Evolutionary conservation across 176 grass and related monocot species (phyloP), one percentile per base, ranked within the genome.

Genomic region (Poa pratensis): DNA sequence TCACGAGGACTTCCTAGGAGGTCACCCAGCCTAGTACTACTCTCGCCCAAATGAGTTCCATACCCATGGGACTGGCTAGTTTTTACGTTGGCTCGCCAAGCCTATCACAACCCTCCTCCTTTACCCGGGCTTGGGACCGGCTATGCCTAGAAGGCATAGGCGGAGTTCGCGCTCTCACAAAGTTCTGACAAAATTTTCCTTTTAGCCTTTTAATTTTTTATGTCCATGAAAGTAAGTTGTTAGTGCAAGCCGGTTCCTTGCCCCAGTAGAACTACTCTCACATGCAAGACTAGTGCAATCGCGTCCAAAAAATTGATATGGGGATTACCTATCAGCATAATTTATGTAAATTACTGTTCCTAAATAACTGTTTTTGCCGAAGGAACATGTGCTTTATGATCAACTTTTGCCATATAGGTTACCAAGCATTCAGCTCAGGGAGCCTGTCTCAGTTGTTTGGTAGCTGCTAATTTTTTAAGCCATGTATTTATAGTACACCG

Each of bases 301-400:
- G 16, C 45, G 74, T 35, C 18, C 7, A 28, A 19, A 62, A 35
- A 81, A 81, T 40, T 16, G 16, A 30, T 35, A 28, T 12, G 15
- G 18, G 0, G 9, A 12, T 53, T 52, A 66, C 42, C 42, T 75
- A 34, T 35, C 17, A 60, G 1, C 30, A 42, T 82, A 35, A 19
- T 69, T 57, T 59, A 37, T 82, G 24, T 69, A 83, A 87, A 87
- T 46, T 58, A 28, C 42, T 72, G n/a, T 3, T 46, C 48, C 35
- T 34, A 74, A 14, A 42, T 55, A 26, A 18, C 27, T 16, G 20
- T 73, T 30, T 75, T 51, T 50, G 32, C 4, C 51, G 16, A 63
- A 75, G 26, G 70, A 73, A 30, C 24, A 75, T 2, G 49, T 23
- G 37, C 6, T 50, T 30, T 50, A 9, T 64, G 57, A 75, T 18